These are phyloP conservation scores for Aspergillus carlsbadensis DNA, from an alignment of 495 filamentous ascomycete genomes.

Conservation along the genomic window DNA sequence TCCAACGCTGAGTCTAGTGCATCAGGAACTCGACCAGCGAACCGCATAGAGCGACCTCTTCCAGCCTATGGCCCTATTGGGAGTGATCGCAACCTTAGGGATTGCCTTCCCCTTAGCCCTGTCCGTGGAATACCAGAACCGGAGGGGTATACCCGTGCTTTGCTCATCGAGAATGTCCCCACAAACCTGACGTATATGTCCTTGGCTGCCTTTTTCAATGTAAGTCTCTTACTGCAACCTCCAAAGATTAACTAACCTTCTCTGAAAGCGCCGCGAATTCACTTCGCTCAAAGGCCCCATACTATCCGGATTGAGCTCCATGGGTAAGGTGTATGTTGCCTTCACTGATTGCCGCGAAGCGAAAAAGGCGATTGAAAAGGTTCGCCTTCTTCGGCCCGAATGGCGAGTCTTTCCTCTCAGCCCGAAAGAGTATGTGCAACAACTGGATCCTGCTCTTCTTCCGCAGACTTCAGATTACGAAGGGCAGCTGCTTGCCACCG, in stretches of 20 bases:
- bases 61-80: slow-evolving; percentile 16
- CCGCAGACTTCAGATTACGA: slow-evolving; percentile 38
- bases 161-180: slow-evolving; percentile 33
- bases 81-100: slow-evolving; percentile 11
- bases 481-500: slow-evolving; percentile 30
- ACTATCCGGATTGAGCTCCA: slow-evolving; percentile 28
- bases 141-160: slow-evolving; percentile 27
- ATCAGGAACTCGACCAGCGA: not conserved
- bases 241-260: slow-evolving; percentile 5
- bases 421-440: slow-evolving; percentile 35
- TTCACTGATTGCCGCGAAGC: slow-evolving; percentile 60
- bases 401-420: slow-evolving; percentile 53
- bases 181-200: slow-evolving; percentile 27
- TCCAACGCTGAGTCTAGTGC: slow-evolving; percentile 11
- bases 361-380: slow-evolving; percentile 43
- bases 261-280: slow-evolving; percentile 32
- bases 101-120: not conserved
- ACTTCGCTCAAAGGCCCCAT: slow-evolving; percentile 31
- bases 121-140: slow-evolving; percentile 12
- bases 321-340: slow-evolving; percentile 51
- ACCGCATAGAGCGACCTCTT: slow-evolving; percentile 1
- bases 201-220: slow-evolving; percentile 33
- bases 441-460: slow-evolving; percentile 21
- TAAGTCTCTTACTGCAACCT: slow-evolving; percentile 14
- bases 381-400: slow-evolving; percentile 40